Percentiles rank a stretch among this genome's conserved stretches.
Evolutionary conservation across 2,329 filamentous ascomycete species (phyloP).

Genomic region (Teratosphaeriaceae sp.): DNA sequence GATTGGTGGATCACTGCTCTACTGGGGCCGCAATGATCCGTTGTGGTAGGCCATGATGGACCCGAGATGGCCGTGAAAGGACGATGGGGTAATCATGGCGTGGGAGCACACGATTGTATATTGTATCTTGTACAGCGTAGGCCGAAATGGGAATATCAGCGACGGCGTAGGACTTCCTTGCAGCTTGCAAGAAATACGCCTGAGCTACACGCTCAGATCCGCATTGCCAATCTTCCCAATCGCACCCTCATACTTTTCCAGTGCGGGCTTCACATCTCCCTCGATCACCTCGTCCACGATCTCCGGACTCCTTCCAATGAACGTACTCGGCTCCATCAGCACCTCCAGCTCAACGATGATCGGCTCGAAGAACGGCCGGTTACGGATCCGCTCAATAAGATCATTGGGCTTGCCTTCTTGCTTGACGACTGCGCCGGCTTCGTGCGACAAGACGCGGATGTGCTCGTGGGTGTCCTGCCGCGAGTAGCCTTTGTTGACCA

Average conservation of each 20-base stretch:
- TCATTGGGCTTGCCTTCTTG: slow-evolving; percentile 71
- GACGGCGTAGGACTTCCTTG: too few species aligned
- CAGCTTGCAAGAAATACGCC: too few species aligned
- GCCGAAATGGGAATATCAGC: too few species aligned
- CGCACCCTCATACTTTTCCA: slow-evolving; percentile 27
- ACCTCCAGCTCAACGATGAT: slow-evolving; percentile 30
- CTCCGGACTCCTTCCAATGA: slow-evolving; percentile 33
- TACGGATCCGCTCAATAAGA: slow-evolving; percentile 69
- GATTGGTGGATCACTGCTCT: slow-evolving; percentile 25
- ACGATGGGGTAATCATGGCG: too few species aligned
- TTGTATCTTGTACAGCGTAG: too few species aligned
- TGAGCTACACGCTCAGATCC: slow-evolving; percentile 7
- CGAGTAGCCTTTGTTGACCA: slow-evolving; percentile 62
- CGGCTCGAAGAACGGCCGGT: slow-evolving; percentile 62
- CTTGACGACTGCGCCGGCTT: slow-evolving; percentile 66
- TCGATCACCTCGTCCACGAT: slow-evolving; percentile 34
- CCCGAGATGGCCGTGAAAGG: too few species aligned
- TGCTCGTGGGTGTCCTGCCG: slow-evolving; percentile 82
- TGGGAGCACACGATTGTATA: too few species aligned
- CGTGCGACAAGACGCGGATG: slow-evolving; percentile 71
- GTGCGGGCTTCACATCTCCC: slow-evolving; percentile 29
- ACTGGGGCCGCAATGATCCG: slow-evolving; percentile 21
- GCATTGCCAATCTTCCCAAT: slow-evolving; percentile 17
- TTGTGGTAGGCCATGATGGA: too few species aligned
- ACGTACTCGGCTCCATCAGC: slow-evolving; percentile 32